Conservation (phyloP, 441 rosid genomes). For the Lepidium campestre region DNA sequence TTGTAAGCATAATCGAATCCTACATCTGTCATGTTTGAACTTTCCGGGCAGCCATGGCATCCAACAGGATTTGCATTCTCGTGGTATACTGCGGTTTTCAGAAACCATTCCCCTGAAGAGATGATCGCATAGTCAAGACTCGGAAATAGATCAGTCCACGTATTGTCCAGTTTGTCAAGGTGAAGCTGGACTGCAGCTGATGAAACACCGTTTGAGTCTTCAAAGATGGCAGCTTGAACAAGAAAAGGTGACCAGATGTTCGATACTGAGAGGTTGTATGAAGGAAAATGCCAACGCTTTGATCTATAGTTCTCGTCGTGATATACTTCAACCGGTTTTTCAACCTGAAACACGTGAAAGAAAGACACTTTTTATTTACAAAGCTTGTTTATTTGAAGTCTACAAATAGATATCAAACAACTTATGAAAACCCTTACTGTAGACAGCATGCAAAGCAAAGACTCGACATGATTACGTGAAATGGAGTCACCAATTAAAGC, state of each 20-base stretch:
- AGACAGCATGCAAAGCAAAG: constrained; percentile 78
- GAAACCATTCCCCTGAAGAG: constrained; percentile 93
- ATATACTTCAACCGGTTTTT: constrained; percentile 64
- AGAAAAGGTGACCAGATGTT: constrained; percentile 93
- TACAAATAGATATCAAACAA: constrained; percentile 1
- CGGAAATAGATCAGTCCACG: constrained; percentile 52
- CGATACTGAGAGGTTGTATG: constrained; percentile 61
- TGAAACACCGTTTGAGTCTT: constrained; percentile 79
- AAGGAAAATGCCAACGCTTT: constrained; percentile 68
- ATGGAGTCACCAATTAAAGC: constrained; percentile 90
- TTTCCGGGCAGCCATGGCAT: constrained; percentile 73
- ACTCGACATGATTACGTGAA: constrained; percentile 89
- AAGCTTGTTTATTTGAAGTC: neutral
- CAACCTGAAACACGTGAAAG: constrained; percentile 44
- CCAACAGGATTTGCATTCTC: constrained; percentile 56
- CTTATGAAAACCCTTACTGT: constrained; percentile 33
- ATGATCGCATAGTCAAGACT: constrained; percentile 64
- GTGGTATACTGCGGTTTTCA: constrained; percentile 76
- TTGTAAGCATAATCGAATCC: constrained; percentile 77
- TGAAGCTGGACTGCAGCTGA: constrained; percentile 69
- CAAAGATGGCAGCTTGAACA: constrained; percentile 76
- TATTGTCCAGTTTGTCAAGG: constrained; percentile 70
- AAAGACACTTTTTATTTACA: neutral
- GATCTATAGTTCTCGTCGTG: constrained; percentile 72
- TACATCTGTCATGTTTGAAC: constrained; percentile 37